These are phyloP conservation scores for Volvariella surrecta DNA, from an alignment of 1,284 basidiomycete species.

Conservation along the genomic window DNA sequence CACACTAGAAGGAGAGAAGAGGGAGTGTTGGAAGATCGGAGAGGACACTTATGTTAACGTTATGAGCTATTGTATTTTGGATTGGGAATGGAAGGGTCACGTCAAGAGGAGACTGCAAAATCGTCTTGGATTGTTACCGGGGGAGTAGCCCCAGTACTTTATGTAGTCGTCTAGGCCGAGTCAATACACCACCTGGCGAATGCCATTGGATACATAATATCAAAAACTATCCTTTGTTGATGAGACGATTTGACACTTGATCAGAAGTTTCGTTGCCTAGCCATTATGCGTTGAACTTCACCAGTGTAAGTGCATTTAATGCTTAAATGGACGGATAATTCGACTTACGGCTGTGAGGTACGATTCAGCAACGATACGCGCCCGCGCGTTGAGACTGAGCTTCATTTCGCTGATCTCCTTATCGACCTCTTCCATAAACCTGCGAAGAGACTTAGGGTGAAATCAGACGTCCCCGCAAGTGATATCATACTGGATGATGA, in stretches of 20 bases:
- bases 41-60: constrained; percentile 28
- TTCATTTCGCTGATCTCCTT: constrained; percentile 91
- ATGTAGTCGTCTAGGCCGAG: too few relatives aligned
- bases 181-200: too few relatives aligned
- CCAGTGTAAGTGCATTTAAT: constrained; percentile 1
- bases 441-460: constrained; percentile 18
- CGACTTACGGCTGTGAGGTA: constrained; percentile 66
- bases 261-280: not conserved
- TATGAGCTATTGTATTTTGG: constrained; percentile 30
- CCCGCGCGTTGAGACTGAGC: constrained; percentile 88
- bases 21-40: constrained; percentile 27
- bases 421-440: constrained; percentile 98
- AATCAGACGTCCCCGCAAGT: not conserved
- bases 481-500: constrained; percentile 83
- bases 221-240: not conserved
- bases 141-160: not conserved
- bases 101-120: constrained; percentile 19
- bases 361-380: constrained; percentile 94
- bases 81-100: constrained; percentile 28
- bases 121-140: not conserved
- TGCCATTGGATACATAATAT: too few relatives aligned
- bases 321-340: constrained; percentile 1
- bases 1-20: constrained; percentile 24
- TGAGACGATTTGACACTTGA: constrained; percentile 9
- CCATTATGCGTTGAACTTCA: constrained; percentile 26